These are phyloP conservation scores for Neurospora sp. DNA, from an alignment of 495 filamentous ascomycete genomes.

Conservation along the genomic window DNA sequence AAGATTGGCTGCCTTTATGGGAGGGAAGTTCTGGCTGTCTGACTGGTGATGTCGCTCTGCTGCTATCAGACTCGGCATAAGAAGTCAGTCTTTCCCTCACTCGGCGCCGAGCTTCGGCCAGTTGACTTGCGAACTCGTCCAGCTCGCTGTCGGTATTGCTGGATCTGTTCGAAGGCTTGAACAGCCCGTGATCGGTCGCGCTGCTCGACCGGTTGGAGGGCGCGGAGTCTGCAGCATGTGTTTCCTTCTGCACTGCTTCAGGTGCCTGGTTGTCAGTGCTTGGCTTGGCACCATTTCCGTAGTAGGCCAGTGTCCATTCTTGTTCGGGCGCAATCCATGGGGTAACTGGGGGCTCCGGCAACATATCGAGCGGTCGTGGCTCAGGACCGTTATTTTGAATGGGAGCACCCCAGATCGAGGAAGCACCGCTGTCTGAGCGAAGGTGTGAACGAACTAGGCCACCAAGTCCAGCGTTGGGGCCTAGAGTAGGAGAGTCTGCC, in stretches of 20 bases:
- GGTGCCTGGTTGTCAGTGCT: conserved; percentile 8
- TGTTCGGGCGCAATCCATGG: conserved; percentile 44
- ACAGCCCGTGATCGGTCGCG: conserved; percentile 17
- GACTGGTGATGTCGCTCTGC: conserved; percentile 43
- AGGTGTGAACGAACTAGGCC: conserved; percentile 82
- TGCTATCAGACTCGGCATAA: conserved; percentile 54
- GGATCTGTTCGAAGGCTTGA: conserved; percentile 17
- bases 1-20: conserved; percentile 33
- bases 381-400: conserved; percentile 21
- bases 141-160: conserved; percentile 42
- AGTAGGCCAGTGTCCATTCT: conserved; percentile 32
- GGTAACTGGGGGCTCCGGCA: conserved; percentile 31
- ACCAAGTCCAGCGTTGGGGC: conserved; percentile 58
- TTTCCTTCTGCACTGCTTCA: conserved; percentile 6
- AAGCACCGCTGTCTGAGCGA: conserved; percentile 68
- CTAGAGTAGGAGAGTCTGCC: conserved; percentile 72
- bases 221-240: neutral
- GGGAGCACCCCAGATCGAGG: conserved; percentile 54
- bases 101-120: conserved; percentile 63
- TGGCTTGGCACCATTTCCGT: conserved; percentile 17
- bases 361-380: conserved; percentile 24
- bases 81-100: conserved; percentile 74
- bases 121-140: conserved; percentile 70
- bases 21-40: conserved; percentile 27
- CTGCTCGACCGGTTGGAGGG: neutral